Evolutionary conservation across 345 rosid genomes (phyloP).

Genomic region (Geranium brycei): DNA sequence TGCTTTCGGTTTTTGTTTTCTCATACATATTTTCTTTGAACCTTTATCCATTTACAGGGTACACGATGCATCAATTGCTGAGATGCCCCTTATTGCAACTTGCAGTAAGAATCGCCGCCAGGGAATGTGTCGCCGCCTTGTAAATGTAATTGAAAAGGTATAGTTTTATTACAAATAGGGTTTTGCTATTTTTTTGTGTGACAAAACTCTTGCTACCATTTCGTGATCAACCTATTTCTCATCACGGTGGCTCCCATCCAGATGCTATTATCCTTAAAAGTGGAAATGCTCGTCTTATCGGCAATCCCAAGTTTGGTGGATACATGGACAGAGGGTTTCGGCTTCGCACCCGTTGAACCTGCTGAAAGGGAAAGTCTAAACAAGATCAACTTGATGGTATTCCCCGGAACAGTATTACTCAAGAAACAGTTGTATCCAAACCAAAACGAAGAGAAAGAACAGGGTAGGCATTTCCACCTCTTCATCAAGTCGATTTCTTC

Average conservation of each 20-base stretch:
- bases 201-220: not conserved
- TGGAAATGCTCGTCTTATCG: slow-evolving; percentile 75
- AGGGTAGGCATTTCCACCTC: slow-evolving; percentile 19
- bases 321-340: slow-evolving; percentile 85
- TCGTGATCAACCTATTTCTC: not conserved
- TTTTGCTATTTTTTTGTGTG: too few species aligned
- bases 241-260: slow-evolving; percentile 11
- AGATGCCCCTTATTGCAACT: slow-evolving; percentile 97
- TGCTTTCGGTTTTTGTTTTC: slow-evolving; percentile 3
- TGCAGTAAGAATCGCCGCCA: slow-evolving; percentile 75
- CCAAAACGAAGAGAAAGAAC: slow-evolving; percentile 15
- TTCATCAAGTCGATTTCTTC: not conserved
- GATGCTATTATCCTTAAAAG: slow-evolving; percentile 66
- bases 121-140: slow-evolving; percentile 82
- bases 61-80: slow-evolving; percentile 74
- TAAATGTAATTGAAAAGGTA: slow-evolving; percentile 82
- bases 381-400: slow-evolving; percentile 66
- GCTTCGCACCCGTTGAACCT: slow-evolving; percentile 43
- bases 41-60: slow-evolving; percentile 34
- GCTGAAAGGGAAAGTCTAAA: slow-evolving; percentile 48
- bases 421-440: slow-evolving; percentile 36
- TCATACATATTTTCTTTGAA: not conserved
- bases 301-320: slow-evolving; percentile 73
- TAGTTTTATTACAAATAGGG: not conserved
- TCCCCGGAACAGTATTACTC: slow-evolving; percentile 67